Base-by-base conservation (phyloP, 2,329 filamentous ascomycete species). In the Beauveria sp. region DNA sequence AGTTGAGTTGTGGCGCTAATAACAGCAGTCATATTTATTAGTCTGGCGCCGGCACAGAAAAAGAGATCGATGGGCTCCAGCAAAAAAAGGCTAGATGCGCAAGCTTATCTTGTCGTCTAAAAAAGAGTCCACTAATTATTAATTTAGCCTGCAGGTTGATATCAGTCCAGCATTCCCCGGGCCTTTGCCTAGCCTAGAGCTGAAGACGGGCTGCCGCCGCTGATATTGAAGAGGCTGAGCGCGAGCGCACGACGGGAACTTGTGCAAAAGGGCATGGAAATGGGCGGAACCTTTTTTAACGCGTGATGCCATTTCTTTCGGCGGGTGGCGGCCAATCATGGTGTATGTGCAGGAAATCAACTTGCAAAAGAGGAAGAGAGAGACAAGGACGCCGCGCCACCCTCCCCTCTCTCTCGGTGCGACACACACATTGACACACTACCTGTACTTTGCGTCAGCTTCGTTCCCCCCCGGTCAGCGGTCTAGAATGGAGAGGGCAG, bases 31-130 rank as follows among this genome's bases (percentile, higher is more conserved):
- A 26, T 26, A 22, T 22, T 22, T 14, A 34, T 16, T n/a, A 26
- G 18, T 42, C 42, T 34, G 4, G 16, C 16, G 22, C 38, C 12
- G 10, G 52, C 50, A n/a, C 26, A 34, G 24, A 42, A 14, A 43
- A 22, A 4, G 5, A 56, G 54, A 57, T 60, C 48, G 46, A 60
- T 60, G 48, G 22, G 38, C 38, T 45, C 57, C 48, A 60, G 57
- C 48, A 52, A 52, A 60, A 42, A 60, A n/a, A 45, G 46, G 34
- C 38, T 52, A 52, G 48, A 52, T 60, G 49, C 38, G 24, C 24
- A 38, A 50, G 48, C 57, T 34, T 43, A 60, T 60, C 48, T 52
- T 12, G 48, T 34, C 31, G 31, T 34, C 31, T 34, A 34, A 34
- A 34, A 26, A 34, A 34, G 31, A 34, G 31, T 14, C 31, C 31